phyloP scores from a whole-genome alignment of 1,284 basidiomycete genomes.

The Fomitopsis betulina region DNA sequence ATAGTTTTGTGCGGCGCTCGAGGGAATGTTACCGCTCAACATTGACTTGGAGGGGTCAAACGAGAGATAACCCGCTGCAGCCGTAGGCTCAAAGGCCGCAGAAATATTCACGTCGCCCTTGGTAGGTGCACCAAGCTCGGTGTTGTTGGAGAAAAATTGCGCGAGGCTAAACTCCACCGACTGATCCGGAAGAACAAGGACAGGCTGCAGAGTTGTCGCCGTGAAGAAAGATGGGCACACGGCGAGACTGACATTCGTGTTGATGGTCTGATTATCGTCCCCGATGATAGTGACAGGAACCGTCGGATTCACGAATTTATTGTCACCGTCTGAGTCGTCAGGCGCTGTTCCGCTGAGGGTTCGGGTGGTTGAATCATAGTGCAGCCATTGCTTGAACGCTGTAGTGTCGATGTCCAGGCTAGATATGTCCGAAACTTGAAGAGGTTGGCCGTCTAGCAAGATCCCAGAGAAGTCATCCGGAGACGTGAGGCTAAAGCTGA shows the following conservation, averaged over 20 bases:
- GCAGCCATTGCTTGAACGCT: slow-evolving; percentile 53
- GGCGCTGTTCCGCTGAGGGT: slow-evolving; percentile 65
- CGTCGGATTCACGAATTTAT: slow-evolving; percentile 22
- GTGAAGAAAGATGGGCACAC: slow-evolving; percentile 71
- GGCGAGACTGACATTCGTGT: slow-evolving; percentile 56
- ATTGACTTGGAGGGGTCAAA: slow-evolving; percentile 43
- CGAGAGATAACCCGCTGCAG: slow-evolving; percentile 40
- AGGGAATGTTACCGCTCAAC: slow-evolving; percentile 54
- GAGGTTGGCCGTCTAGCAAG: slow-evolving; percentile 52
- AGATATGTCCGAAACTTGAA: slow-evolving; percentile 50
- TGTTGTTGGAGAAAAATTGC: slow-evolving; percentile 49
- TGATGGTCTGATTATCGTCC: slow-evolving; percentile 61
- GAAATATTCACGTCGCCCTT: slow-evolving; percentile 44
- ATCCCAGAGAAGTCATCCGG: slow-evolving; percentile 57
- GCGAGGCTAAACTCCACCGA: slow-evolving; percentile 44
- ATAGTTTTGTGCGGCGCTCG: slow-evolving; percentile 26
- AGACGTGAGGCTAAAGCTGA: slow-evolving; percentile 57
- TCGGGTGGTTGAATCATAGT: slow-evolving; percentile 50
- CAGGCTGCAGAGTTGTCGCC: slow-evolving; percentile 47
- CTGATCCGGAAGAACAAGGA: slow-evolving; percentile 43
- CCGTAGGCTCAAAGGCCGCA: slow-evolving; percentile 45
- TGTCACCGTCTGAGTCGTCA: slow-evolving; percentile 25
- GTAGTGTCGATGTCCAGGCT: slow-evolving; percentile 54
- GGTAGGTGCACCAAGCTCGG: slow-evolving; percentile 23
- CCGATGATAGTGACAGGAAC: slow-evolving; percentile 64